phyloP scores from a whole-genome alignment of 306 rosid genomes.

The Vigna angularis region DNA sequence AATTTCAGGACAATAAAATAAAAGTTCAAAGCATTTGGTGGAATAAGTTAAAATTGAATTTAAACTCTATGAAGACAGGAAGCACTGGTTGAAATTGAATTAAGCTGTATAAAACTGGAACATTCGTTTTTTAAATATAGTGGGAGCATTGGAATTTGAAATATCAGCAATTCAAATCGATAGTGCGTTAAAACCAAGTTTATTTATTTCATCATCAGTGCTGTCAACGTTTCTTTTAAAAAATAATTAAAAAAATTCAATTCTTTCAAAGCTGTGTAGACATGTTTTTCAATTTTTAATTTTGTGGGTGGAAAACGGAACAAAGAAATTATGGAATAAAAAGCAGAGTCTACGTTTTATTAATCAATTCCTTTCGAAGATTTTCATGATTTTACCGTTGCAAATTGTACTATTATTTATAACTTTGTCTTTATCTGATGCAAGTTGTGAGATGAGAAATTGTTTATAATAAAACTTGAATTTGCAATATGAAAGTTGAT shows the following conservation, averaged over 20 bases:
- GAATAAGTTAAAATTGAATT: no score
- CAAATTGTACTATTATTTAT: conserved; percentile 29
- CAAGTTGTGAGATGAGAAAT: conserved; percentile 41
- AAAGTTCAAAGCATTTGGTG: no score
- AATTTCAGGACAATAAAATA: no score
- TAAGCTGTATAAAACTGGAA: no score
- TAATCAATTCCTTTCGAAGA: conserved; percentile 9
- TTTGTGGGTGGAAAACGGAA: background rate
- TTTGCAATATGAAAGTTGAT: conserved; percentile 26
- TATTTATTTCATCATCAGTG: background rate
- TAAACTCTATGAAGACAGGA: no score
- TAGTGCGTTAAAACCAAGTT: background rate
- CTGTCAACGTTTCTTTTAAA: no score
- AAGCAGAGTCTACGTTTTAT: background rate
- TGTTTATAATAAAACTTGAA: conserved; percentile 17
- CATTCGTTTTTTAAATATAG: background rate
- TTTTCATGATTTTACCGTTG: conserved; percentile 54
- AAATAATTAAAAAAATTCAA: no score
- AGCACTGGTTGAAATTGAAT: no score
- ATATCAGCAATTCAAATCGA: background rate
- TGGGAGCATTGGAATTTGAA: conserved; percentile 1
- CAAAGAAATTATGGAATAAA: background rate
- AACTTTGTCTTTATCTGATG: background rate
- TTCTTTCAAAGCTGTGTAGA: background rate
- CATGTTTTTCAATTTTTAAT: background rate